These are phyloP conservation scores for Astrephomene gubernaculifera DNA, from an alignment of 139 green algal species.

Conservation along the genomic window DNA sequence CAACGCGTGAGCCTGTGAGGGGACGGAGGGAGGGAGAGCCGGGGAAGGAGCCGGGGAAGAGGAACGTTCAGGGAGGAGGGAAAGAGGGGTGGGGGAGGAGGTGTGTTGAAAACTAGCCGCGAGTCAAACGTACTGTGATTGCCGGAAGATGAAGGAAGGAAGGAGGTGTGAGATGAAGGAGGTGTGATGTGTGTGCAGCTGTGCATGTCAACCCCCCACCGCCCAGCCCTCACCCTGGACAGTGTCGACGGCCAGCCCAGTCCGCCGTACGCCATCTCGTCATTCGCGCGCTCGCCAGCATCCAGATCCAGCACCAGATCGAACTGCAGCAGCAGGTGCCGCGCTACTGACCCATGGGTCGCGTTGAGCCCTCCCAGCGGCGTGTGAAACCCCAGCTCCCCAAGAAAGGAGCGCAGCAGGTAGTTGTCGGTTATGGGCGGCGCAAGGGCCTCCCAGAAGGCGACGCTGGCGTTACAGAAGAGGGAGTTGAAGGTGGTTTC, in stretches of 20 bases:
- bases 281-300: not conserved
- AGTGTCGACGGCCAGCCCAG: constrained; percentile 18
- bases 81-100: not conserved
- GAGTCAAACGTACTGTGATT: too few species aligned
- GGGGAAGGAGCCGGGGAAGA: too few species aligned
- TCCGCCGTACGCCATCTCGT: not conserved
- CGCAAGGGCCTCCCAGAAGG: not conserved
- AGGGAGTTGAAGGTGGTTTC: not conserved
- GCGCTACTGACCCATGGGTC: not conserved
- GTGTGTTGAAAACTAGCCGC: not conserved
- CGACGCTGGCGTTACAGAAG: constrained; percentile 13
- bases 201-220: not conserved
- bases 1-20: constrained; percentile 25
- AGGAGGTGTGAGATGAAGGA: not conserved
- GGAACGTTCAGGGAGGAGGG: not conserved
- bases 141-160: too few species aligned
- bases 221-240: not conserved
- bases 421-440: constrained; percentile 37
- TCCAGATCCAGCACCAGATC: constrained; percentile 44
- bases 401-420: not conserved
- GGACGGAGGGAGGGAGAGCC: too few species aligned
- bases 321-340: constrained; percentile 9
- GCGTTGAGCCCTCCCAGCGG: not conserved
- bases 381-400: constrained; percentile 9
- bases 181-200: not conserved